phyloP scores from a whole-genome alignment of 306 rosid genomes.

The Malus domestica region ASM211411v1 NC_041800.1:30305733-30306232 shows the following conservation, averaged over 20 bases:
- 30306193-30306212: constrained; percentile 13
- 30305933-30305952: constrained; percentile 14
- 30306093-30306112: constrained; percentile 5
- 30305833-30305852: constrained; percentile 26
- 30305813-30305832: constrained; percentile 30
- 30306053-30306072: constrained; percentile 11
- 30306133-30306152: not conserved
- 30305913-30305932: constrained; percentile 18
- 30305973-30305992: not conserved
- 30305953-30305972: not conserved
- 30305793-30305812: constrained; percentile 13
- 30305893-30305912: constrained; percentile 21
- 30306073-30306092: constrained; percentile 6
- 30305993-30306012: not conserved
- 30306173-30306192: constrained; percentile 22
- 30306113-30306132: constrained; percentile 1
- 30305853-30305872: constrained; percentile 17
- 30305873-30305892: constrained; percentile 25
- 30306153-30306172: not conserved
- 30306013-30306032: not conserved
- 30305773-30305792: constrained; percentile 19
- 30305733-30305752: constrained; percentile 18
- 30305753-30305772: constrained; percentile 29
- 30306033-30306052: constrained; percentile 3
- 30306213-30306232: constrained; percentile 22